Conservation (phyloP, 192 early-diverging fungal species). For the Entrophospora sp. region DNA sequence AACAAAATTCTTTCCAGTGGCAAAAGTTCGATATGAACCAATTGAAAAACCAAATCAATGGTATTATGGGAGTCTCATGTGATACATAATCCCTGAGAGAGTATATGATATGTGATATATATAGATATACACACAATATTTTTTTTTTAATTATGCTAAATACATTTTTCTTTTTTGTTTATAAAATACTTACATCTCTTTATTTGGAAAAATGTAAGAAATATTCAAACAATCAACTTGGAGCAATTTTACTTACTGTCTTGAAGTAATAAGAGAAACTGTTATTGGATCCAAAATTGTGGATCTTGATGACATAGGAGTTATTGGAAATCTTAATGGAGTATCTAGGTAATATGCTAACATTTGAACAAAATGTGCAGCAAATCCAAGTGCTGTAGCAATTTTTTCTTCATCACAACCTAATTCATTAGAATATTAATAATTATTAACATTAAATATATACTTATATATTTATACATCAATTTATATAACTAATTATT, state of each 20-base stretch:
- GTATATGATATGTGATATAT: too few relatives aligned
- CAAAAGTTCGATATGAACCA: background rate
- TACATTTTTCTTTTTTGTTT: too few relatives aligned
- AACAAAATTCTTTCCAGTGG: background rate
- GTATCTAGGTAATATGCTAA: slow-evolving; percentile 60
- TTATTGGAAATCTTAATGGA: slow-evolving; percentile 64
- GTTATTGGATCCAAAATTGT: slow-evolving; percentile 43
- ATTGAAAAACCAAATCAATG: background rate
- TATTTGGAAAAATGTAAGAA: too few relatives aligned
- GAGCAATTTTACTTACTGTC: slow-evolving; percentile 24
- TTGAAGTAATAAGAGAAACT: slow-evolving; percentile 20
- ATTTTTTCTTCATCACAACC: slow-evolving; percentile 49
- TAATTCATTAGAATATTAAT: background rate
- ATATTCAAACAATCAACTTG: slow-evolving; percentile 23
- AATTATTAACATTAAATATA: background rate
- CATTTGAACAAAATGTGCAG: slow-evolving; percentile 55
- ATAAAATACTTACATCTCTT: too few relatives aligned
- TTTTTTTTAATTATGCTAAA: background rate
- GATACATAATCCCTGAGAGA: background rate
- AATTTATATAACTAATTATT: background rate
- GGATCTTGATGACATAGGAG: slow-evolving; percentile 63
- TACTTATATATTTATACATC: background rate
- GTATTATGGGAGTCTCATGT: background rate
- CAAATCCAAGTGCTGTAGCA: slow-evolving; percentile 62
- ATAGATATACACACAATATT: too few relatives aligned